Conservation (phyloP, 208 protist genomes). For the Wallacemonas collosoma region DNA sequence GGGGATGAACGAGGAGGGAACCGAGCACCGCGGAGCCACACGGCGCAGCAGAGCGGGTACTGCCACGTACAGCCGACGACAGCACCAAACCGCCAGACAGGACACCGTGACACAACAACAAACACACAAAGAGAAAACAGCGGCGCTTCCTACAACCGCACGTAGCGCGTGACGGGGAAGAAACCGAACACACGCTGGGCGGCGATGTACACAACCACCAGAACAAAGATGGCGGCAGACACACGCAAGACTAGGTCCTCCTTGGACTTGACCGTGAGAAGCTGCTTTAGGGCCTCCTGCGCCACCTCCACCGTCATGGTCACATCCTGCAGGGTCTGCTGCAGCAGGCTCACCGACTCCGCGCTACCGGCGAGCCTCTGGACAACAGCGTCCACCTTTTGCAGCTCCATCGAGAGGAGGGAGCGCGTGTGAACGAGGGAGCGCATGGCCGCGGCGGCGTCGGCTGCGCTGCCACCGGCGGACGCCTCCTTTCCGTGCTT, state of each 20-base stretch:
- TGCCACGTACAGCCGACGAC: too few relatives aligned
- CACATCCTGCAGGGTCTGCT: slow-evolving; percentile 64
- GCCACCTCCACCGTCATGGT: slow-evolving; percentile 66
- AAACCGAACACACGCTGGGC: slow-evolving; percentile 72
- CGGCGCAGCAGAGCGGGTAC: too few relatives aligned
- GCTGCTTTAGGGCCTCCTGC: slow-evolving; percentile 45
- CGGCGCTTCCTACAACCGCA: slow-evolving; percentile 17
- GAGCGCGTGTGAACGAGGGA: slow-evolving; percentile 76
- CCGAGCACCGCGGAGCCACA: too few relatives aligned
- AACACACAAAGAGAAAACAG: neutral
- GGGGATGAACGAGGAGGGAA: too few relatives aligned
- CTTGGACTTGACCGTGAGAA: slow-evolving; percentile 62
- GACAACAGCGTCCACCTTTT: slow-evolving; percentile 75
- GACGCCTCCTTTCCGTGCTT: slow-evolving; percentile 5
- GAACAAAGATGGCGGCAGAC: slow-evolving; percentile 53
- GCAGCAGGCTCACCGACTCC: slow-evolving; percentile 46
- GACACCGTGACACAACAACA: neutral
- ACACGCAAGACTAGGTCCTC: slow-evolving; percentile 72
- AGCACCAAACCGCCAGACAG: too few relatives aligned
- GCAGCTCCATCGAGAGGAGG: slow-evolving; percentile 68
- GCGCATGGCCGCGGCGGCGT: slow-evolving; percentile 59
- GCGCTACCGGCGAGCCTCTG: slow-evolving; percentile 49
- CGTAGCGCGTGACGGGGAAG: slow-evolving; percentile 61
- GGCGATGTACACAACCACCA: slow-evolving; percentile 64
- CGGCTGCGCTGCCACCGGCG: slow-evolving; percentile 21